phyloP scores from a whole-genome alignment of 495 filamentous ascomycete genomes.

The Penicillium pancosmium region DNA sequence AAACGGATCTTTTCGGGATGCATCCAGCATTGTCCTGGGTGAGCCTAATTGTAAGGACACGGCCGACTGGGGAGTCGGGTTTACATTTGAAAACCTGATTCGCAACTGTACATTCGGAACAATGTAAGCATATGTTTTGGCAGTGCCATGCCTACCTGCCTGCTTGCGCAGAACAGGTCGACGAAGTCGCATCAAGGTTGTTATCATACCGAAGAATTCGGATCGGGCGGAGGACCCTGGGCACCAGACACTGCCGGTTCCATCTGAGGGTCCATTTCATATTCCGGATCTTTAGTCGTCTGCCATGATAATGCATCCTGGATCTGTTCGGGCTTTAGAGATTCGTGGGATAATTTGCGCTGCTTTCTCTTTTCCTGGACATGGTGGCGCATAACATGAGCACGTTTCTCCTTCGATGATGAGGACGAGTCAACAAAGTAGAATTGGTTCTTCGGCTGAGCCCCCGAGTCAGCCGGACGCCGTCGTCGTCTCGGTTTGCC shows the following conservation, averaged over 20 bases:
- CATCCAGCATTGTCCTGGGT: conserved; percentile 34
- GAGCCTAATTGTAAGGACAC: conserved; percentile 19
- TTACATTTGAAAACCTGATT: conserved; percentile 21
- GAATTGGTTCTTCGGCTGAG: conserved; percentile 39
- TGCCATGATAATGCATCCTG: conserved; percentile 31
- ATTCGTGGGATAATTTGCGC: conserved; percentile 31
- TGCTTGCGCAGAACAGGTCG: neutral
- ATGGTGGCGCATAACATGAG: conserved; percentile 55
- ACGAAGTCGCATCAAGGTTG: neutral
- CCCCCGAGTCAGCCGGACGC: conserved; percentile 22
- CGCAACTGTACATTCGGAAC: conserved; percentile 19
- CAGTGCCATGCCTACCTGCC: neutral
- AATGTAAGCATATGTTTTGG: neutral
- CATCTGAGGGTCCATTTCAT: conserved; percentile 10
- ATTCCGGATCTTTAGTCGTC: conserved; percentile 17
- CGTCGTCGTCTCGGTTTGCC: conserved; percentile 31
- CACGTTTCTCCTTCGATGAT: conserved; percentile 48
- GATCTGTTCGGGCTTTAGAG: conserved; percentile 18
- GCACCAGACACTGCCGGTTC: conserved; percentile 5
- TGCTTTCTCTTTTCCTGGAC: conserved; percentile 49
- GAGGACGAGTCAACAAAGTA: conserved; percentile 51
- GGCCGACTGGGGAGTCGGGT: conserved; percentile 13
- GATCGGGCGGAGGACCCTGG: conserved; percentile 8
- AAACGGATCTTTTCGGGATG: conserved; percentile 41
- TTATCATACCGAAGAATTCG: conserved; percentile 27